Conservation (phyloP, 1,139 yeast genomes). For the Debaryomyces fabryi region DNA sequence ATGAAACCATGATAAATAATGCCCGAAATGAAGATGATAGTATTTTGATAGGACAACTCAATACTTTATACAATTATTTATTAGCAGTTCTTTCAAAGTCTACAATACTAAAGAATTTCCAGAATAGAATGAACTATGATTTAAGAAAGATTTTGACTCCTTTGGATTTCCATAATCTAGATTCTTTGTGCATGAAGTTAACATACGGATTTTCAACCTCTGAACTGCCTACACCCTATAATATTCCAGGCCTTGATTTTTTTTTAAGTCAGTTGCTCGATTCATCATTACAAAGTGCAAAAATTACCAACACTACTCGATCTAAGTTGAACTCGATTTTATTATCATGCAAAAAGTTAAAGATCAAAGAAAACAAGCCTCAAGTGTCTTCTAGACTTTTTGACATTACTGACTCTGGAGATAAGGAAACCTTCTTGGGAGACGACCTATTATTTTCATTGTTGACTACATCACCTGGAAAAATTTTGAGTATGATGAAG, state of each 20-base stretch:
- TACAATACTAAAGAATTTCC: constrained; percentile 68
- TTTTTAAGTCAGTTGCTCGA: constrained; percentile 32
- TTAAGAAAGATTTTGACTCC: constrained; percentile 75
- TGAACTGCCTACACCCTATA: constrained; percentile 2
- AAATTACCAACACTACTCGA: constrained; percentile 38
- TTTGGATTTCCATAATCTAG: constrained; percentile 64
- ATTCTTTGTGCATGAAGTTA: constrained; percentile 60
- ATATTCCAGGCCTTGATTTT: constrained; percentile 26
- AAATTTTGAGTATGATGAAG: constrained; percentile 34
- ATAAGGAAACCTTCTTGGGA: constrained; percentile 18
- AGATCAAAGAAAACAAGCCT: constrained; percentile 10
- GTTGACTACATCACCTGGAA: constrained; percentile 25
- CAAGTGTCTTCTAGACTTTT: constrained; percentile 12
- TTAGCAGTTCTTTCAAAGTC: constrained; percentile 78
- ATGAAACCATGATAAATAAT: constrained; percentile 27
- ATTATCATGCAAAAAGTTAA: constrained; percentile 27
- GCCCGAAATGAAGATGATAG: constrained; percentile 32
- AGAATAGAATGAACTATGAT: constrained; percentile 78
- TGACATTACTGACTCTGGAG: constrained; percentile 12
- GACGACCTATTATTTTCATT: constrained; percentile 42
- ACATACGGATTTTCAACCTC: constrained; percentile 31
- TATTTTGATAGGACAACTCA: constrained; percentile 62
- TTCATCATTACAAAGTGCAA: constrained; percentile 33
- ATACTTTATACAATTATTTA: constrained; percentile 76
- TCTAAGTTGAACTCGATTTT: constrained; percentile 33